A percentile compares a stretch with the other conserved stretches of the same genome.
Conservation (phyloP, 1,139 yeast species). For the Scheffersomyces titani region DNA sequence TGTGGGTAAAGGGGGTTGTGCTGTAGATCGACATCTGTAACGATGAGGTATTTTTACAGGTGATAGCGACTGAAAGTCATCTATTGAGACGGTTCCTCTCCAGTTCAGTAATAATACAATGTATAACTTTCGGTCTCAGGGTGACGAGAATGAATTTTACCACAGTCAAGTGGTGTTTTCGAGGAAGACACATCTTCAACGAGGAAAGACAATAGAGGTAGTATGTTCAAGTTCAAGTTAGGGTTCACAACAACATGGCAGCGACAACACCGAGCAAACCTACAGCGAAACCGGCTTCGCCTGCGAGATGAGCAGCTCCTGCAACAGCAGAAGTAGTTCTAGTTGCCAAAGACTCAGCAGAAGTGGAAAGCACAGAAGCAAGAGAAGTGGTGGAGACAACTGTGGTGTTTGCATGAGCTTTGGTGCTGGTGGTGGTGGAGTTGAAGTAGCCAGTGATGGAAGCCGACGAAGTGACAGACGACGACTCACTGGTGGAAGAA, state of each 20-base stretch:
- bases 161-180: not conserved
- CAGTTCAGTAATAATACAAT: not conserved
- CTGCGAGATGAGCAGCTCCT: slow-evolving; percentile 33
- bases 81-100: not conserved
- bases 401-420: slow-evolving; percentile 5
- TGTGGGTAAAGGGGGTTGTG: not conserved
- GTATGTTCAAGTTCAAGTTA: not conserved
- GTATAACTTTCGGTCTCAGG: not conserved
- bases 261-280: slow-evolving; percentile 54
- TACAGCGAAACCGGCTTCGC: slow-evolving; percentile 42
- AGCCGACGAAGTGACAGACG: slow-evolving; percentile 12
- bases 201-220: not conserved
- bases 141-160: not conserved
- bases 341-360: slow-evolving; percentile 11
- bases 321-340: slow-evolving; percentile 20
- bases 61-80: not conserved
- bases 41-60: not conserved
- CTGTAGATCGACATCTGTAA: not conserved
- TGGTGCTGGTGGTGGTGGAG: slow-evolving; percentile 16
- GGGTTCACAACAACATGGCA: slow-evolving; percentile 47
- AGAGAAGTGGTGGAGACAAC: slow-evolving; percentile 17
- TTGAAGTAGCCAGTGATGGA: slow-evolving; percentile 7
- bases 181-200: not conserved
- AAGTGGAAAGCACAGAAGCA: slow-evolving; percentile 9
- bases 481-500: slow-evolving; percentile 18